Base-by-base conservation (phyloP, 768 basidiomycete genomes). In the Naganishia onofrii region DNA sequence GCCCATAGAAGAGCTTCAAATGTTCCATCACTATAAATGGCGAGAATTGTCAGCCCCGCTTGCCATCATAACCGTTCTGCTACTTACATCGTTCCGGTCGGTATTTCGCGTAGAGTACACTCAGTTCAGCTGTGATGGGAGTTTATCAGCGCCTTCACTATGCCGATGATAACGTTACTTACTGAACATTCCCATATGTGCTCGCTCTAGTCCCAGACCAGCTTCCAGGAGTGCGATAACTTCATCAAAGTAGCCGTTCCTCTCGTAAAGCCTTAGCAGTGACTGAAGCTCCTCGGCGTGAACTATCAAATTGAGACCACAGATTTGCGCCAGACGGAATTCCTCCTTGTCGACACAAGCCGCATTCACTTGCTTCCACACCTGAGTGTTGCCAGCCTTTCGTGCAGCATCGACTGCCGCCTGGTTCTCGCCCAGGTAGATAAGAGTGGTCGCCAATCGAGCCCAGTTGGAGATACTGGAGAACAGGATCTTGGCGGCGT, bases 331-430 rank as follows among this genome's bases (percentile, higher is more conserved):
- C 81, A 98, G 81, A 70, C 93, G 90, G 87, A 98, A 98, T 80
- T 99, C 96, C 67, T 86, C 84, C 84, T 98, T 98, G 84, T 96
- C 95, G 69, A 99, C 89, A 83, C 96, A 99, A 48, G 96, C 96
- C 28, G 93, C 90, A 74, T 98, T 95, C 63, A 99, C 96, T 80
- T 98, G 96, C 82, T 97, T 98, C 96, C 96, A 99, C n/a, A 98
- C 96, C 83, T 98, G 95, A 6, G 96, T 99, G 78, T 98, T 98
- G 13, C 96, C 96, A 17, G 96, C 96, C 81, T 99, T 99, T 67
- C 96, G 86, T n/a, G 96, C 96, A 74, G 95, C 96, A 82, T 99
- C 96, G 13, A 99, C 96, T 26, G 96, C 96, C 60, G 92, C 88
- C 81, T 98, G 96, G 79, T 97, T 96, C 83, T 99, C 95, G 48